Percentiles rank a stretch among this genome's conserved stretches.
Evolutionary conservation across 169 alveolate genomes (phyloP).

Genomic region (Plasmodium berghei): DNA sequence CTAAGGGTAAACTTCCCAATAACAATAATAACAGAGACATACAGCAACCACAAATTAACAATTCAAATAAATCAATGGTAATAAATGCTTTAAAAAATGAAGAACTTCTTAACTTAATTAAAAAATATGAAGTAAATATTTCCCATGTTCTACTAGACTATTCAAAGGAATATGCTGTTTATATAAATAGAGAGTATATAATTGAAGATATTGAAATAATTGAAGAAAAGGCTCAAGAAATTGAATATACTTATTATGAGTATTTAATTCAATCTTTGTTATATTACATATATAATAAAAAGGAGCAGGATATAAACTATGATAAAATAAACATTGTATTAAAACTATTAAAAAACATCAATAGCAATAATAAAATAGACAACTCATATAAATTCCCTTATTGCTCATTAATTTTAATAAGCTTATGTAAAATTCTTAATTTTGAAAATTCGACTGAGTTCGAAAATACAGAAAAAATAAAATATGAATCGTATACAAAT

Average conservation of each 20-base stretch:
- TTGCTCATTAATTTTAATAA: constrained; percentile 15
- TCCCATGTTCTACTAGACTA: neutral
- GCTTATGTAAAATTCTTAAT: constrained; percentile 28
- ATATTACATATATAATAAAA: constrained; percentile 19
- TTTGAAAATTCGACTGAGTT: neutral
- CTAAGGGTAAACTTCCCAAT: too few relatives aligned
- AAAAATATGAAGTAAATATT: constrained; percentile 22
- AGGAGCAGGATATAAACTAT: constrained; percentile 2
- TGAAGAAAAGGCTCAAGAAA: neutral
- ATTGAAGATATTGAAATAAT: constrained; percentile 24
- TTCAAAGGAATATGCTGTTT: constrained; percentile 20
- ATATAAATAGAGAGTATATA: neutral
- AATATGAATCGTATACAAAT: neutral
- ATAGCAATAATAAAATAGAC: constrained; percentile 1
- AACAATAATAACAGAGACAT: too few relatives aligned
- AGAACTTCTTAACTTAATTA: constrained; percentile 6
- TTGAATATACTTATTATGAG: constrained; percentile 10
- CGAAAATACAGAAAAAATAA: neutral
- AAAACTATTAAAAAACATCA: constrained; percentile 7
- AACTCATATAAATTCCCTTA: constrained; percentile 24
- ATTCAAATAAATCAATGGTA: too few relatives aligned
- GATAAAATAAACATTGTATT: constrained; percentile 10
- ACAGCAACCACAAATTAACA: too few relatives aligned
- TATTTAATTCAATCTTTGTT: constrained; percentile 10
- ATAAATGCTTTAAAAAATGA: too few relatives aligned